These are phyloP conservation scores for Helminthosporium solani DNA, from an alignment of 2,329 filamentous ascomycete genomes.

Conservation along the genomic window DNA sequence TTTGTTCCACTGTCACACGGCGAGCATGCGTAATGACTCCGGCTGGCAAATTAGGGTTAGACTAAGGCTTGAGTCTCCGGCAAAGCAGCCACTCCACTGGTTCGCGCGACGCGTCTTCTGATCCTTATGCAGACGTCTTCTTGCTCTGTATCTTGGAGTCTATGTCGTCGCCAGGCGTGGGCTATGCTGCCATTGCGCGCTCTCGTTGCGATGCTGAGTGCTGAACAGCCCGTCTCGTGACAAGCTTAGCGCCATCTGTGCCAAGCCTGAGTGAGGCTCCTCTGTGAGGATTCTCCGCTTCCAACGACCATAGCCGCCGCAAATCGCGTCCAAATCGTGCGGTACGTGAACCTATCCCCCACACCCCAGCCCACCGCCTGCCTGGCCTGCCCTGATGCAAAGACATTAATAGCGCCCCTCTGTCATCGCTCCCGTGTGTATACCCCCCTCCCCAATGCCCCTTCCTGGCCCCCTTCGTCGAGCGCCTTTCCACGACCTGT, in stretches of 20 bases:
- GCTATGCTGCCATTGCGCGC: conserved; percentile 4
- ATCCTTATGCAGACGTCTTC: conserved; percentile 20
- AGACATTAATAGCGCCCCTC: conserved; percentile 25
- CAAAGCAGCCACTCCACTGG: conserved; percentile 41
- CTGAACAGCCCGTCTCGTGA: conserved; percentile 6
- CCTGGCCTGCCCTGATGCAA: conserved; percentile 33
- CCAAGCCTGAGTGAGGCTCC: conserved; percentile 1
- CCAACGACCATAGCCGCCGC: conserved; percentile 26
- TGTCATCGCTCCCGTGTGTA: conserved; percentile 28
- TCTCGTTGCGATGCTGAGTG: neutral
- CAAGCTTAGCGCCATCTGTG: conserved; percentile 1
- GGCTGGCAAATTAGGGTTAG: conserved; percentile 36
- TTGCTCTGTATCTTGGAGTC: conserved; percentile 3
- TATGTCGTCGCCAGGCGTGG: neutral
- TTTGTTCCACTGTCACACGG: conserved; percentile 38
- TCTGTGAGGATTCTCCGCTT: conserved; percentile 16
- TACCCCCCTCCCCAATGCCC: conserved; percentile 14
- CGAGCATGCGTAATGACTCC: conserved; percentile 32
- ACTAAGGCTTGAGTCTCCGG: conserved; percentile 37
- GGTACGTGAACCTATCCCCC: conserved; percentile 36
- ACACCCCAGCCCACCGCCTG: conserved; percentile 26
- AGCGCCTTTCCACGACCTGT: too few relatives aligned
- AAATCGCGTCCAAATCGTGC: conserved; percentile 36
- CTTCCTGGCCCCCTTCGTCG: neutral
- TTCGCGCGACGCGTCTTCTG: conserved; percentile 25